A percentile compares a stretch with the other conserved stretches of the same genome.
phyloP scores from a whole-genome alignment of 331 rosid species.

The Stylosanthes scabra region DNA sequence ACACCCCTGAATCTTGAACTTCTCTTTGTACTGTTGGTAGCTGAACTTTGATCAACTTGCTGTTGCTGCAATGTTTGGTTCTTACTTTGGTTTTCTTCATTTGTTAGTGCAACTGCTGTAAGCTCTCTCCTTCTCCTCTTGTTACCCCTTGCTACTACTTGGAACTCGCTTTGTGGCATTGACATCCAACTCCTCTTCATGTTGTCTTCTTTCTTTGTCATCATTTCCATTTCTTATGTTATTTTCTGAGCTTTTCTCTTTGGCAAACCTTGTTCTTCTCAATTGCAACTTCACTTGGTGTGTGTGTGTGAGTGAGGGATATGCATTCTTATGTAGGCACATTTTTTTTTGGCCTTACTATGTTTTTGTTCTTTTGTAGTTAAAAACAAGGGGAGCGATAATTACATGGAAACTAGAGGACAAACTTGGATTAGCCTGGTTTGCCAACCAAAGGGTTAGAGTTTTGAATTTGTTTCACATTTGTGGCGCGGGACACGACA shows the following conservation, averaged over 20 bases:
- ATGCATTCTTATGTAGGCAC: conserved; percentile 12
- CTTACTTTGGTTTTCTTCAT: conserved; percentile 33
- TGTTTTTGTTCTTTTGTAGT: conserved; percentile 46
- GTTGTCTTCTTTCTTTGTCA: conserved; percentile 56
- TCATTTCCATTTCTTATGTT: conserved; percentile 44
- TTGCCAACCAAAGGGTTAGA: conserved; percentile 37
- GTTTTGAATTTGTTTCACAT: conserved; percentile 13
- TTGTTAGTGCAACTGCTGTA: conserved; percentile 18
- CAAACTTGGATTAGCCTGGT: conserved; percentile 37
- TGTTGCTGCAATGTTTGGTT: conserved; percentile 37
- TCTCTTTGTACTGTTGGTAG: conserved; percentile 59
- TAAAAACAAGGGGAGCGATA: conserved; percentile 46
- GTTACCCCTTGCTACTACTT: conserved; percentile 35
- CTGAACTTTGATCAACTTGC: conserved; percentile 48
- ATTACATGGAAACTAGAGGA: conserved; percentile 21
- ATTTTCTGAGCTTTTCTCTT: conserved; percentile 1
- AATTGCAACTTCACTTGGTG: conserved; percentile 31
- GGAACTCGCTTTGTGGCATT: conserved; percentile 40
- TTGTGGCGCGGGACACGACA: background rate
- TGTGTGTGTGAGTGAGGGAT: background rate
- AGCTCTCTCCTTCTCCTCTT: conserved; percentile 63
- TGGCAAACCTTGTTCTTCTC: conserved; percentile 14
- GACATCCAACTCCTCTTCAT: conserved; percentile 34
- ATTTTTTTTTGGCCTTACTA: conserved; percentile 46
- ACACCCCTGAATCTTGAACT: conserved; percentile 79